Base-by-base conservation (phyloP, 2,329 filamentous ascomycete genomes). In the Colletotrichum eleusines region DNA sequence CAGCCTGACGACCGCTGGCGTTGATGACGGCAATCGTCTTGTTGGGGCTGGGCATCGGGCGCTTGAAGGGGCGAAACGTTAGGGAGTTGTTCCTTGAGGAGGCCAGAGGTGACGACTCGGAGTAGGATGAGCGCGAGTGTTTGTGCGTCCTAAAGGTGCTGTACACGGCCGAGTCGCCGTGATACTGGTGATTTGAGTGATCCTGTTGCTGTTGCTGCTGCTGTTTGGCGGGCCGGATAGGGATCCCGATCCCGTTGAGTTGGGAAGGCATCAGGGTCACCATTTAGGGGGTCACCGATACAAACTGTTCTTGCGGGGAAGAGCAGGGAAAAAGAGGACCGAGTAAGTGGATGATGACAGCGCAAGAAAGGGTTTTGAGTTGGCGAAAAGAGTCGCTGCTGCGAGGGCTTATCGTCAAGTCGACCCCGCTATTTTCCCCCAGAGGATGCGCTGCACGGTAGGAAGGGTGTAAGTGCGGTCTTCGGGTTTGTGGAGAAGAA, bases 21-120 rank as follows among this genome's bases (percentile, higher is more conserved):
- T 98, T 98, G 84, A 98, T 95, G 78, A 97, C 91, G 79, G 95
- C 95, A 77, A 97, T 94, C 66, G 93, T 96, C 84, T 95, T 96
- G 79, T 88, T 86, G 54, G 88, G 87, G 38, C 84, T 83, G 71
- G 86, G 85, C 82, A 88, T 89, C 75, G 87, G 82, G 74, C 88
- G 84, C 80, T 90, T 90, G 57, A 86, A 80, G 20, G 88, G 88
- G 26, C 88, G 87, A 75, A 89, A 89, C n/a, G 84, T 89, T 70
- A 89, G 75, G 28, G 88, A 90, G 74, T 88, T 89, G 74, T 89
- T 90, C 74, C 88, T 82, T 20, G 88, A 88, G 35, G 65, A 58
- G 63, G 84, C 81, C 60, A 89, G 82, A 12, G 87, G 85, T 11
- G 88, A 89, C n/a, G 84, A 81, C 66, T 90, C 88, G 33, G 88